These are phyloP conservation scores for Trametopsis cervina DNA, from an alignment of 768 basidiomycete species.

Conservation along the genomic window DNA sequence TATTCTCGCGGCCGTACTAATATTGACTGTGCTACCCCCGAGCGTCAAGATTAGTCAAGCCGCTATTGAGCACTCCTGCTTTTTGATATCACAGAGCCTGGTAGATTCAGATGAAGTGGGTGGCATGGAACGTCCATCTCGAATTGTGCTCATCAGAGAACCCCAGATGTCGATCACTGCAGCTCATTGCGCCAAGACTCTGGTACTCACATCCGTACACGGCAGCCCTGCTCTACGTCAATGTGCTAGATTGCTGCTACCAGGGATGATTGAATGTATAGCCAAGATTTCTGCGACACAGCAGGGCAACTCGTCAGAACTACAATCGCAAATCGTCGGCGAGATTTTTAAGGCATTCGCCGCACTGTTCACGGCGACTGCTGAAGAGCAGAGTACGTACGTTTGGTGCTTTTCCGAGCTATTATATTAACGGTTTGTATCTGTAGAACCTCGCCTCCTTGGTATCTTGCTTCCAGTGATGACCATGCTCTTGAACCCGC, in stretches of 20 bases:
- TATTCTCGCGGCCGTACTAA: slow-evolving; percentile 75
- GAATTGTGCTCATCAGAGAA: neutral
- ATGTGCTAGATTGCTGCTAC: slow-evolving; percentile 66
- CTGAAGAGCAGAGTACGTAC: slow-evolving; percentile 59
- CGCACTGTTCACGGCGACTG: slow-evolving; percentile 47
- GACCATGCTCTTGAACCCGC: slow-evolving; percentile 58
- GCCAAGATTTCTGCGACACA: slow-evolving; percentile 63
- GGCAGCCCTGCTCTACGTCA: slow-evolving; percentile 63
- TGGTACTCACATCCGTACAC: slow-evolving; percentile 63
- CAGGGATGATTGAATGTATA: slow-evolving; percentile 75
- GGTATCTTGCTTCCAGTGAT: slow-evolving; percentile 72
- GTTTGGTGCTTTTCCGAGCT: neutral
- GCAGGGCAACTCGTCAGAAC: slow-evolving; percentile 48
- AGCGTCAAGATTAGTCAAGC: slow-evolving; percentile 61
- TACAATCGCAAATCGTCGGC: slow-evolving; percentile 54
- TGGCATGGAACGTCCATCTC: neutral
- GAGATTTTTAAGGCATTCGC: slow-evolving; percentile 83
- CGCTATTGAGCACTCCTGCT: slow-evolving; percentile 80
- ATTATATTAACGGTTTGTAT: neutral
- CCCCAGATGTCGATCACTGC: slow-evolving; percentile 74
- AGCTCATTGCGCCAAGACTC: slow-evolving; percentile 82
- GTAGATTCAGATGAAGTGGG: slow-evolving; percentile 62
- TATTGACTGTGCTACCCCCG: slow-evolving; percentile 73
- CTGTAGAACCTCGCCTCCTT: slow-evolving; percentile 56
- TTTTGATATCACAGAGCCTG: slow-evolving; percentile 76